Evolutionary conservation across 2,329 filamentous ascomycete genomes (phyloP).

Genomic region (Drechmeria coniospora): DNA sequence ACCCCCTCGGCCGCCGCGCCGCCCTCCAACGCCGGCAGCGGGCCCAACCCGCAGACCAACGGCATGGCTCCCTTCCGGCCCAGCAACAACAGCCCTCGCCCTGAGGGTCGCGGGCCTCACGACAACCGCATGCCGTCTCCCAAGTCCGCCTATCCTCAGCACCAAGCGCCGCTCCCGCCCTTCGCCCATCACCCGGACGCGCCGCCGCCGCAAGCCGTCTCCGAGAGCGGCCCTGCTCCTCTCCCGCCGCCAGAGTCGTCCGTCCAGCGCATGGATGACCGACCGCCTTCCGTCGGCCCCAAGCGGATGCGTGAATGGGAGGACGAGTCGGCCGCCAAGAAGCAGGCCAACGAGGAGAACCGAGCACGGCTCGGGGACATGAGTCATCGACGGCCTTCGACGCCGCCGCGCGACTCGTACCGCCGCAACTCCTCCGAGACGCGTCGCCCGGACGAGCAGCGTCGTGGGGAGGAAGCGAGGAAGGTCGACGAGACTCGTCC

Average conservation of each 20-base stretch:
- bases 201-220: slow-evolving; percentile 39
- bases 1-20: slow-evolving; percentile 26
- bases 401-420: slow-evolving; percentile 52
- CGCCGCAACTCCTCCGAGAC: slow-evolving; percentile 66
- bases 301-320: slow-evolving; percentile 94
- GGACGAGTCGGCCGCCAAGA: slow-evolving; percentile 64
- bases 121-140: slow-evolving; percentile 87
- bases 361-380: slow-evolving; percentile 77
- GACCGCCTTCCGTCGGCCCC: slow-evolving; percentile 63
- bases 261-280: slow-evolving; percentile 45
- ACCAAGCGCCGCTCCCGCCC: slow-evolving; percentile 34
- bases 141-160: slow-evolving; percentile 69
- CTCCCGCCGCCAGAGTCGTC: slow-evolving; percentile 48
- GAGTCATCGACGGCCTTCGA: slow-evolving; percentile 62
- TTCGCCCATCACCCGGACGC: slow-evolving; percentile 60
- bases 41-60: slow-evolving; percentile 25
- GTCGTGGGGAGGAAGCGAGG: slow-evolving; percentile 42
- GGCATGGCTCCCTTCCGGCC: slow-evolving; percentile 55
- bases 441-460: slow-evolving; percentile 48
- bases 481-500: slow-evolving; percentile 49
- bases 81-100: slow-evolving; percentile 63
- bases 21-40: slow-evolving; percentile 21
- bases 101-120: slow-evolving; percentile 60
- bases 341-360: slow-evolving; percentile 76
- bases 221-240: slow-evolving; percentile 35